These are phyloP conservation scores for Austroboletus eburneus DNA, from an alignment of 768 basidiomycete genomes.

Conservation along the genomic window DNA sequence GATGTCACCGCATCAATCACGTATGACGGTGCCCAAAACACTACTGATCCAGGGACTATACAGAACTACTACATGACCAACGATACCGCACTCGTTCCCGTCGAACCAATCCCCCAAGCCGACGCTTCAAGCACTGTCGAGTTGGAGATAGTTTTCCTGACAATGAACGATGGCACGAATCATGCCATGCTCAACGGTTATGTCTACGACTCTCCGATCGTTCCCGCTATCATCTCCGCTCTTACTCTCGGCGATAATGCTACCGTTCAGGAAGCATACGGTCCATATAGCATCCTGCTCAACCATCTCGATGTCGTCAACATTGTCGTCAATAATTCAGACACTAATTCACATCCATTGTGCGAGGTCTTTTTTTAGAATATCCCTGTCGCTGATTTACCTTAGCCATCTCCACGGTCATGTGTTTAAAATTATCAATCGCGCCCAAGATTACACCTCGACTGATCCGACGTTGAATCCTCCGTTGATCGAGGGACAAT, in stretches of 20 bases:
- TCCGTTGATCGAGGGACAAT: slow-evolving; percentile 68
- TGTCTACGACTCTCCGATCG: slow-evolving; percentile 64
- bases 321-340: slow-evolving; percentile 68
- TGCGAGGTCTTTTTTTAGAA: slow-evolving; percentile 33
- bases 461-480: slow-evolving; percentile 78
- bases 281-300: slow-evolving; percentile 71
- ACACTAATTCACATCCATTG: slow-evolving; percentile 82
- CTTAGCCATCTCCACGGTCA: slow-evolving; percentile 88
- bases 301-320: slow-evolving; percentile 74
- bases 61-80: slow-evolving; percentile 57
- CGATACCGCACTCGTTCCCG: slow-evolving; percentile 68
- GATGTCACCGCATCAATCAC: slow-evolving; percentile 83
- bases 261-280: slow-evolving; percentile 66
- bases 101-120: slow-evolving; percentile 47
- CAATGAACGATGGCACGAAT: slow-evolving; percentile 83
- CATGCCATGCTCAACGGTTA: slow-evolving; percentile 71
- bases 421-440: slow-evolving; percentile 76
- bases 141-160: slow-evolving; percentile 75
- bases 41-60: slow-evolving; percentile 51
- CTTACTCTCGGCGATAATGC: slow-evolving; percentile 76
- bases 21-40: slow-evolving; percentile 53
- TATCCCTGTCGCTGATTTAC: slow-evolving; percentile 1
- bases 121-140: slow-evolving; percentile 54
- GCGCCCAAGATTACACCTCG: slow-evolving; percentile 65
- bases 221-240: slow-evolving; percentile 73